These are phyloP conservation scores for Backusella liffmaniae DNA, from an alignment of 192 early-diverging fungal genomes.

Conservation along the genomic window DNA sequence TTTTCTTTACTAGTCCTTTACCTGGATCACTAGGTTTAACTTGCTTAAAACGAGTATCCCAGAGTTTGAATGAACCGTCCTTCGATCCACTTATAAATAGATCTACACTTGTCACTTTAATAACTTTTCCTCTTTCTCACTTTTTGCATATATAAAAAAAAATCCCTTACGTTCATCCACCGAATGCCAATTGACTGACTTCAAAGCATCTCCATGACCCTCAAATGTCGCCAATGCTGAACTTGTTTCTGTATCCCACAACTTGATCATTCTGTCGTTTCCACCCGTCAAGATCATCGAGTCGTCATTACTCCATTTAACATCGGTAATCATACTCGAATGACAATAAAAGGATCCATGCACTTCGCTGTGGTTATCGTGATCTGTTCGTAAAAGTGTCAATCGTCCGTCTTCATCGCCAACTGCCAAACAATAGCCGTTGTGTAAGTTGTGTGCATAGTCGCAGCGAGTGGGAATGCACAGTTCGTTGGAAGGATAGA, in stretches of 20 bases:
- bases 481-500: not conserved
- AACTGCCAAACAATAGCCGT: conserved; percentile 61
- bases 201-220: conserved; percentile 71
- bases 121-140: not conserved
- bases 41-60: conserved; percentile 32
- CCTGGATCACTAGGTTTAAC: not conserved
- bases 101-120: conserved; percentile 12
- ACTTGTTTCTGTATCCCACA: conserved; percentile 76
- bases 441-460: conserved; percentile 37
- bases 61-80: conserved; percentile 26
- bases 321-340: conserved; percentile 79
- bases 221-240: conserved; percentile 51
- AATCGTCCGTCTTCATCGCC: conserved; percentile 69
- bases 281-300: conserved; percentile 67
- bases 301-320: conserved; percentile 75
- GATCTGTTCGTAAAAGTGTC: conserved; percentile 56
- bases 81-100: conserved; percentile 20
- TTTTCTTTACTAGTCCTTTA: not conserved
- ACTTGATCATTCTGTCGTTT: conserved; percentile 68
- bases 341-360: conserved; percentile 58
- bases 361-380: conserved; percentile 30
- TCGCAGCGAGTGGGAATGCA: conserved; percentile 10
- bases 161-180: conserved; percentile 53
- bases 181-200: conserved; percentile 62
- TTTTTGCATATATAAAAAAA: not conserved